phyloP scores from a whole-genome alignment of 208 protist species.

The Naegleria lovaniensis region DNA sequence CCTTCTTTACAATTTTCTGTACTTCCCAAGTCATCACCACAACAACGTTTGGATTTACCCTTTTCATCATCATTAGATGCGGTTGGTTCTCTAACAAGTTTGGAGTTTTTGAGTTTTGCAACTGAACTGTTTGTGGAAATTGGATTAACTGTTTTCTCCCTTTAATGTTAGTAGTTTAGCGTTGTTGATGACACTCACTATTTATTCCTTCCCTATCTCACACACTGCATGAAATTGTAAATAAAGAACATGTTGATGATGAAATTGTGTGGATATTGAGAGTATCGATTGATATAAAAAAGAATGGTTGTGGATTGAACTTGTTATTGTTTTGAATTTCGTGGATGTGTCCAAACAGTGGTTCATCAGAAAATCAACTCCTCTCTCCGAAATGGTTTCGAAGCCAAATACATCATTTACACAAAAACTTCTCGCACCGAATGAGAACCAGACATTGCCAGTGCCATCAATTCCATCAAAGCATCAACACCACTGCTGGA shows the following conservation, averaged over 20 bases:
- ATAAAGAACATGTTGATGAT: not conserved
- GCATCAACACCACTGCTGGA: not conserved
- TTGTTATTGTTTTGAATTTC: too few relatives aligned
- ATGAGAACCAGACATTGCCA: not conserved
- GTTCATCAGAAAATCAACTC: too few relatives aligned
- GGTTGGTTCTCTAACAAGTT: not conserved
- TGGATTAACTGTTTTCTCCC: too few relatives aligned
- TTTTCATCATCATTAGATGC: not conserved
- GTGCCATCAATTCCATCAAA: not conserved
- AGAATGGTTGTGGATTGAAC: too few relatives aligned
- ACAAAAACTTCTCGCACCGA: constrained; percentile 8
- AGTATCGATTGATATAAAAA: too few relatives aligned
- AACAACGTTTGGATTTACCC: not conserved
- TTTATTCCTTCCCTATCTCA: not conserved
- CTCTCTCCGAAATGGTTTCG: too few relatives aligned
- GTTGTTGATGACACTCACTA: not conserved
- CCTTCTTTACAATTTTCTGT: not conserved
- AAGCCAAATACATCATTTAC: too few relatives aligned
- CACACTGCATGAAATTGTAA: not conserved
- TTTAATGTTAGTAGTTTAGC: not conserved
- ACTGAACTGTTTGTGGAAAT: not conserved
- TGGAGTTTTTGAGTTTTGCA: not conserved
- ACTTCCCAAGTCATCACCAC: not conserved
- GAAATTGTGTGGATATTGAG: not conserved
- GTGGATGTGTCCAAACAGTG: too few relatives aligned